Conservation (phyloP, 148 eudicot genomes). For the Pouteria glomerata region DNA sequence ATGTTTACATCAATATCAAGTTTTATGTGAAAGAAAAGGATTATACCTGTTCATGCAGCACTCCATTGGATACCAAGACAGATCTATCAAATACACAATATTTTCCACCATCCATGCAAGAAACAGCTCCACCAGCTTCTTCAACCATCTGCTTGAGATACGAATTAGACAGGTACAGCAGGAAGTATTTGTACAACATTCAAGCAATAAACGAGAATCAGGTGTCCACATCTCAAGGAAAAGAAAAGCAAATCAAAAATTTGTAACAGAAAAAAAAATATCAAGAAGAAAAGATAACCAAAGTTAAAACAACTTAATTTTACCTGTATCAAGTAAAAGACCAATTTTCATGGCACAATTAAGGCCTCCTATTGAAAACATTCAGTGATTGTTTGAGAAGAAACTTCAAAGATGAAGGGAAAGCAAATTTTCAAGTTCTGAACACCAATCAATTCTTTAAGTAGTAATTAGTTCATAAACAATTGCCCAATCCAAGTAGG, state of each 20-base stretch:
- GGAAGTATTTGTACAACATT: background rate
- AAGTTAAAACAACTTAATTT: no score
- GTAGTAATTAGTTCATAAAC: background rate
- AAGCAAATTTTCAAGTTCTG: no score
- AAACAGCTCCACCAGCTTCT: slow-evolving; percentile 94
- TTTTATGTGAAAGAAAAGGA: background rate
- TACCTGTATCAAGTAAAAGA: no score
- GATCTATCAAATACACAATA: slow-evolving; percentile 91
- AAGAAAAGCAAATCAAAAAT: background rate
- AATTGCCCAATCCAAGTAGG: no score
- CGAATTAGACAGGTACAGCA: background rate
- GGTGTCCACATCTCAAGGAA: background rate
- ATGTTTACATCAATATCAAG: background rate
- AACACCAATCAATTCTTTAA: no score
- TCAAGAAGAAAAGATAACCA: background rate
- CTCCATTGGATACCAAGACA: slow-evolving; percentile 82
- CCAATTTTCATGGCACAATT: no score
- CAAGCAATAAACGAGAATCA: background rate
- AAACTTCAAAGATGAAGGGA: no score
- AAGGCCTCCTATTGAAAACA: no score
- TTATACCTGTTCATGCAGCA: slow-evolving; percentile 68
- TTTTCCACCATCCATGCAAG: slow-evolving; percentile 87
- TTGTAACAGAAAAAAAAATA: background rate
- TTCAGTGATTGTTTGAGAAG: no score
- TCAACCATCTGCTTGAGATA: slow-evolving; percentile 73